These are phyloP conservation scores for Lactifluus hygrophoroides DNA, from an alignment of 768 basidiomycete genomes.

Conservation along the genomic window DNA sequence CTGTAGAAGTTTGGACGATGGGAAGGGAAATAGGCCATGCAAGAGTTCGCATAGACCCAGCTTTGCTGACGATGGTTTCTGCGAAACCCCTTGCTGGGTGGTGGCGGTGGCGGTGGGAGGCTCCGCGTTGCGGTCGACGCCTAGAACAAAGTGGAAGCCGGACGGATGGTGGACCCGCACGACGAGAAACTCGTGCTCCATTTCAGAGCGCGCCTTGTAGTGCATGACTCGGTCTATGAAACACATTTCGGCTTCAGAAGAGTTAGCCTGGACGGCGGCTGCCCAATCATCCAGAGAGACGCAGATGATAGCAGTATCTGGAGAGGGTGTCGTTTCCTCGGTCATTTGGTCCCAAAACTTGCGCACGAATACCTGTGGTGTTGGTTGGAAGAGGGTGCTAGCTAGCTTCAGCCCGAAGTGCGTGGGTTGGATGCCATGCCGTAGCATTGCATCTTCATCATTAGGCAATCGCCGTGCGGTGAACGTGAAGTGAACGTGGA, in stretches of 20 bases:
- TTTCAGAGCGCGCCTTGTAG: slow-evolving; percentile 9
- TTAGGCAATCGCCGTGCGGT: too few relatives aligned
- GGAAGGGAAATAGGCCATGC: too few relatives aligned
- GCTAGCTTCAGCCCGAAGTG: too few relatives aligned
- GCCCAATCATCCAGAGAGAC: slow-evolving; percentile 12
- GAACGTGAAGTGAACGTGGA: too few relatives aligned
- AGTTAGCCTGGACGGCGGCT: background rate
- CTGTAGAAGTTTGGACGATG: too few relatives aligned
- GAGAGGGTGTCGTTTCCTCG: background rate
- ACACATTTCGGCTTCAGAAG: background rate
- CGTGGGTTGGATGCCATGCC: too few relatives aligned
- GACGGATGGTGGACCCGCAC: slow-evolving; percentile 5
- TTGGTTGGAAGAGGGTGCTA: too few relatives aligned
- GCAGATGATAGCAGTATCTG: too few relatives aligned
- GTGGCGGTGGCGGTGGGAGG: too few relatives aligned
- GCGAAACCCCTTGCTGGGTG: background rate
- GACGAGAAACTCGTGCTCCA: slow-evolving; percentile 21
- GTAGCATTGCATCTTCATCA: too few relatives aligned
- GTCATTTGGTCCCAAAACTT: background rate
- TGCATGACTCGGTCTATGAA: slow-evolving; percentile 15
- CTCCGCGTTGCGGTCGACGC: slow-evolving; percentile 19
- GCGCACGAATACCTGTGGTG: background rate
- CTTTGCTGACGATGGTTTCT: too few relatives aligned
- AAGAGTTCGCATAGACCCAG: too few relatives aligned
- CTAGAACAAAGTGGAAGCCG: slow-evolving; percentile 6